Evolutionary conservation across 2,329 filamentous ascomycete species (phyloP).

Genomic region (Cytospora schulzeri): DNA sequence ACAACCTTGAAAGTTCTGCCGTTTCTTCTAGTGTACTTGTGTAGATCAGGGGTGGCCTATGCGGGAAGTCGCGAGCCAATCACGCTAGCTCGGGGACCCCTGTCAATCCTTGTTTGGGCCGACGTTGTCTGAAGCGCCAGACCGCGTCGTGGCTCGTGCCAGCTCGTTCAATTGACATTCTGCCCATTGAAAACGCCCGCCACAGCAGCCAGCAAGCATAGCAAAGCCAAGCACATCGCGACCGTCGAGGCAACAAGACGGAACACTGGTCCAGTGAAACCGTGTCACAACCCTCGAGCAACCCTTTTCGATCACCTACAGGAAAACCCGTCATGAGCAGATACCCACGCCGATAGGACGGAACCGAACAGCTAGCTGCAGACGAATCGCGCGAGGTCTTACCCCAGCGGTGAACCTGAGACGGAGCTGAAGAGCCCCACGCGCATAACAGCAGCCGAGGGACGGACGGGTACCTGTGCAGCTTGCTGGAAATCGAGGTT

Average conservation of each 20-base stretch:
- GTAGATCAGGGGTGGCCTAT: neutral
- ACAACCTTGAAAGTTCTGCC: too few species aligned
- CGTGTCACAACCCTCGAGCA: neutral
- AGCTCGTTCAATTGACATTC: neutral
- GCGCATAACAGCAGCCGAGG: neutral
- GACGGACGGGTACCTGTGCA: neutral
- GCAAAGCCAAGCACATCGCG: neutral
- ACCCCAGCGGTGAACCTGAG: neutral
- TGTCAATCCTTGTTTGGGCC: neutral
- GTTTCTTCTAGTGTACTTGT: neutral
- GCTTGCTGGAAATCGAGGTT: neutral
- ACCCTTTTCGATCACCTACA: neutral
- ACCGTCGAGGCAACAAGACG: neutral
- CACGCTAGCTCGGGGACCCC: neutral
- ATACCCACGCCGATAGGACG: neutral
- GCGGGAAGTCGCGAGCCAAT: constrained; percentile 1
- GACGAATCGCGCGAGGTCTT: neutral
- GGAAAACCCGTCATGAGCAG: neutral
- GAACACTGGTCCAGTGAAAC: neutral
- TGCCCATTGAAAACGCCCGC: neutral
- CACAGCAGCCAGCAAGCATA: neutral
- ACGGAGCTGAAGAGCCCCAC: neutral
- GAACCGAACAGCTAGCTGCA: neutral
- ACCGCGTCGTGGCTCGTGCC: constrained; percentile 1
- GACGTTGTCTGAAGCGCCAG: neutral